Evolutionary conservation across 495 filamentous ascomycete species (phyloP).

Genomic region (Aspergillus funiculosus): DNA sequence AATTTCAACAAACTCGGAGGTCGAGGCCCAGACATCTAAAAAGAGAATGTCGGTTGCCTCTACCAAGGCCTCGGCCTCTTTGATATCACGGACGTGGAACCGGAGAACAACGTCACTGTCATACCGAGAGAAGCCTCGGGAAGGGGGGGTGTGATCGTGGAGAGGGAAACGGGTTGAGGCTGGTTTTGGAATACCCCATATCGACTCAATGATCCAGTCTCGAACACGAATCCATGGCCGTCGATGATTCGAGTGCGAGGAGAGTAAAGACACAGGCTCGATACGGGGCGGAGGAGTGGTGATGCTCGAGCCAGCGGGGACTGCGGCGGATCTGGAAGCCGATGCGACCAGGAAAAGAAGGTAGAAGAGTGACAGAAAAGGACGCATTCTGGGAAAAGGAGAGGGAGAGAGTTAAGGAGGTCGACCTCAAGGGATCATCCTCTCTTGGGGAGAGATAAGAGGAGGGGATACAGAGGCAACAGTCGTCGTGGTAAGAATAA

Average conservation of each 20-base stretch:
- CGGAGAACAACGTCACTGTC: constrained; percentile 78
- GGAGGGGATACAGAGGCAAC: constrained; percentile 1
- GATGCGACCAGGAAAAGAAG: constrained; percentile 27
- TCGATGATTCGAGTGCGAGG: constrained; percentile 27
- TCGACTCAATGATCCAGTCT: constrained; percentile 56
- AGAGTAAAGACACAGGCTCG: constrained; percentile 32
- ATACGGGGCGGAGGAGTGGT: constrained; percentile 30
- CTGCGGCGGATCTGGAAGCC: constrained; percentile 25
- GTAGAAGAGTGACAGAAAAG: constrained; percentile 10
- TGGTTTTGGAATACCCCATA: constrained; percentile 51
- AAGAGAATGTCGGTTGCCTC: constrained; percentile 69
- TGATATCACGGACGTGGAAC: constrained; percentile 66
- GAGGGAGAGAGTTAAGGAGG: background rate
- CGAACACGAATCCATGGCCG: constrained; percentile 52
- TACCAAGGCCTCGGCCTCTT: constrained; percentile 67
- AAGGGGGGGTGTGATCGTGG: constrained; percentile 30
- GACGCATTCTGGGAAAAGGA: constrained; percentile 14
- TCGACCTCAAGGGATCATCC: constrained; percentile 9
- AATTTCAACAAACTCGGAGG: constrained; percentile 79
- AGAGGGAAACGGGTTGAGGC: constrained; percentile 7
- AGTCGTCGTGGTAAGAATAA: background rate
- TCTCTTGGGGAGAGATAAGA: background rate
- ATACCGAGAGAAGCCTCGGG: constrained; percentile 59
- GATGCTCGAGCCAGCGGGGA: constrained; percentile 44
- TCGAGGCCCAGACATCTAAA: constrained; percentile 87